Evolutionary conservation across 495 filamentous ascomycete species (phyloP), one percentile per base, ranked within the genome.

Genomic region (Neurospora intermedia): DNA sequence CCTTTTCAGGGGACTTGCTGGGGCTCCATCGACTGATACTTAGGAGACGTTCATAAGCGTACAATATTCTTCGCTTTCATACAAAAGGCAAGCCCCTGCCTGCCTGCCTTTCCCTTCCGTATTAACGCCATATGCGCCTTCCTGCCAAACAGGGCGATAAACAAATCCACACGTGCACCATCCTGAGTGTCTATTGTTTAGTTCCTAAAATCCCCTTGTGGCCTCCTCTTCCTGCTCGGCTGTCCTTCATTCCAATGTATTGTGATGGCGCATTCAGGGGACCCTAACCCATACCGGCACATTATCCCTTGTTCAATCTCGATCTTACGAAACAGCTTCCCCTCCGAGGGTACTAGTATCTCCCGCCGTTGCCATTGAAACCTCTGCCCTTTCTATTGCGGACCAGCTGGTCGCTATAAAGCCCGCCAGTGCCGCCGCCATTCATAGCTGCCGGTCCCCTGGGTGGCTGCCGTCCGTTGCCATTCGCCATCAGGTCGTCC

Each of bases 301-400:
- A 27, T 27, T 20, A 27, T 27, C 48, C 48, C 11, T 59, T 27
- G 20, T 27, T 27, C 48, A 38, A 18, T 66, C 54, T 66, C 27
- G 27, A 18, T 18, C 27, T 66, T 38, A 1, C 27, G 54, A 35
- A 59, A 18, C 13, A 9, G 16, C 27, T 18, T 66, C 27, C 7
- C 23, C 54, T 66, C 13, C 54, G 15, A 35, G 7, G 23, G 35
- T 48, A 27, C 20, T 69, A 66, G 54, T 66, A 66, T 72, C 62
- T 54, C 18, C 76, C 70, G 20, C 74, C 71, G 13, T 73, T 71
- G 5, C 74, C 69, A 45, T 72, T 54, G 73, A 74, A 80, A 38
- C 82, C 81, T 48, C 83, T 77, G 69, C 83, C 84, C 35, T 83
- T 77, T 27, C 78, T 80, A 31, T 76, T 77, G 6, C 54, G 74